Percentiles rank a stretch among this genome's conserved stretches.
Conservation (phyloP, 108 stramenopile species). For the Discostella stelligeroides region DNA sequence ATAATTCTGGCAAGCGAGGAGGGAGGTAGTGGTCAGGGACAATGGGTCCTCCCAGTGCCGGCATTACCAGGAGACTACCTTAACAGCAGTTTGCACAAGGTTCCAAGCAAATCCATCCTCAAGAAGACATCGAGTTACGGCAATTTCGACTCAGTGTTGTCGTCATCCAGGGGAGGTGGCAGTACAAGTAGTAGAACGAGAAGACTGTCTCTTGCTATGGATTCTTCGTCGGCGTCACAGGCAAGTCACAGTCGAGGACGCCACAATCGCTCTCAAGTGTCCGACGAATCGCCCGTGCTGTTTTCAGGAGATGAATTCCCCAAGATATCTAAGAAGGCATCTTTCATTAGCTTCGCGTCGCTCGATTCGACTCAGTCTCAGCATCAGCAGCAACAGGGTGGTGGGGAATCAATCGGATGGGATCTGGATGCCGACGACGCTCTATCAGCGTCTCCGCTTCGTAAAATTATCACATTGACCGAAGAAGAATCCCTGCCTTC, state of each 20-base stretch:
- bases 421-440: slow-evolving; percentile 30
- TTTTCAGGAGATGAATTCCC: neutral
- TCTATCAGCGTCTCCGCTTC: neutral
- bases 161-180: slow-evolving; percentile 2
- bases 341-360: slow-evolving; percentile 6
- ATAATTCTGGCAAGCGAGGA: slow-evolving; percentile 5
- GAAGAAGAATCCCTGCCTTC: slow-evolving; percentile 1
- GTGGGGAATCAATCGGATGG: slow-evolving; percentile 21
- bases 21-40: neutral
- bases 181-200: neutral
- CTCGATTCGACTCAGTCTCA: neutral
- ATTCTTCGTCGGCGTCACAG: no score
- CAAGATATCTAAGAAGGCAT: slow-evolving; percentile 16
- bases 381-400: neutral
- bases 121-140: slow-evolving; percentile 44
- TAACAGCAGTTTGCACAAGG: slow-evolving; percentile 17
- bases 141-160: slow-evolving; percentile 19
- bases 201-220: no score
- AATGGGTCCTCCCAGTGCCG: slow-evolving; percentile 30
- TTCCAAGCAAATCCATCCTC: slow-evolving; percentile 44
- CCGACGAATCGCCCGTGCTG: no score
- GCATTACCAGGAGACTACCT: slow-evolving; percentile 28
- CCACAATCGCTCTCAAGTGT: no score
- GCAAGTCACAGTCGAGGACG: no score
- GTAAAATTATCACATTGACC: neutral